Base-by-base conservation (phyloP, 345 rosid genomes). In the Eucalyptus erythrocorys region DNA sequence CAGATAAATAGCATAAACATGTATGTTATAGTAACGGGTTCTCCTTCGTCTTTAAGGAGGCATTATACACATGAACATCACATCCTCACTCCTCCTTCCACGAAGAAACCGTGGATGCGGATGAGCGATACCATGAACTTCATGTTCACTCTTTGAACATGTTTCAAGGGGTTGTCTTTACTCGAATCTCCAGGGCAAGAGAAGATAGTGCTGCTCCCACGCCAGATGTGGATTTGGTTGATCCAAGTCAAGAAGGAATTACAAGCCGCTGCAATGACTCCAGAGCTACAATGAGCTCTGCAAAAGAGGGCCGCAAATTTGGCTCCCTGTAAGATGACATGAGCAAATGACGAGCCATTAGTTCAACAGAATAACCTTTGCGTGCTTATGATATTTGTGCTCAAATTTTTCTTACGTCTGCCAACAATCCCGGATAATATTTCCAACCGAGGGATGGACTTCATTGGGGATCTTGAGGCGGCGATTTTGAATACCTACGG, bases 381-480 rank as follows among this genome's bases (percentile, higher is more conserved):
- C 8, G 10, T 7, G 57, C 26, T 51, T 7, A 51, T 51, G 24
- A 2, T 5, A 48, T 48, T 6, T 51, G 57, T 51, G 84, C 64
- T 49, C 51, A 43, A 19, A 21, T 16, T 85, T 27, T 26, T 93
- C 99, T 94, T 92, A 96, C 99, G 93, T 95, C 90, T 97, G 99
- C 99, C 99, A 98, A 89, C 99, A 98, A 92, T 96, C 93, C 92
- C 89, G 90, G 61, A 98, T 98, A 89, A 97, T 97, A 87, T 96
- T 93, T 37, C 93, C 96, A 57, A 98, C 99, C 85, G 92, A 79
- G 30, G 99, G 99, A 92, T 98, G 98, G 48, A 97, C 90, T 90
- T 98, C 99, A 92, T 95, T 95, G 17, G 99, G 99, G 88, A 97
- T 95, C 87, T 97, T 99, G 81, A 94, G 98, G 88, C 99, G 95